Base-by-base conservation (phyloP, 305 asterid species). In the Stenogyne calaminthoides region DNA sequence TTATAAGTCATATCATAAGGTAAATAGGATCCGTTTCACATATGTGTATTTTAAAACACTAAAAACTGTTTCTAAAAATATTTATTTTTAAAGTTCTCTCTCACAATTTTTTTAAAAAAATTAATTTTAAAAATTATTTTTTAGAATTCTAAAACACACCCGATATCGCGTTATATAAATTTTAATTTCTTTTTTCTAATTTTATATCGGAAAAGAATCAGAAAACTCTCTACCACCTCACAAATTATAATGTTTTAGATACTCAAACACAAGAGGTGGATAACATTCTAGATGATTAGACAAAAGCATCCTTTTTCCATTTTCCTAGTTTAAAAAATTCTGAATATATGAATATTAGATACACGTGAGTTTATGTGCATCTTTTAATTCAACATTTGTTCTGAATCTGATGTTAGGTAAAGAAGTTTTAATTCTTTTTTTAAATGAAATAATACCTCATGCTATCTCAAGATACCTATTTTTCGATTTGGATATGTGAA, bases 181-280 rank as follows among this genome's bases (percentile, higher is more conserved):
- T 22, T 22, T 22, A 22, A 22, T 22, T 11, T 39, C 46, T 1
- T 39, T 39, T 39, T 39, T 11, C 9, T 39, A 39, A 39, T 39
- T 39, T 9, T 39, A 39, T 40, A 40, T 40, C 4, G 4, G 47
- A 40, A 9, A 18, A 19, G 22, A 44, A 44, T 0, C 12, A 44
- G 16, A 44, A 44, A n/a, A 44, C 3, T 10, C 27, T 12, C 55
- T 9, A 14, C 51, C 44, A 36, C 37, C 52, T 49, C 7, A 25
- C 25, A 22, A 22, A 22, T 22, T 22, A n/a, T n/a, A n/a, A n/a
- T n/a, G n/a, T 10, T 63, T 34, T 11, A 9, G 56, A 66, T 5
- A 44, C 52, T 44, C 51, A 52, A 52, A 68, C 72, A 54, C 77
- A 64, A 36, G 49, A 20, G 65, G 39, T 54, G 51, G 46, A 27